These are phyloP conservation scores for Articulospora tetracladia DNA, from an alignment of 495 filamentous ascomycete species.

Conservation along the genomic window DNA sequence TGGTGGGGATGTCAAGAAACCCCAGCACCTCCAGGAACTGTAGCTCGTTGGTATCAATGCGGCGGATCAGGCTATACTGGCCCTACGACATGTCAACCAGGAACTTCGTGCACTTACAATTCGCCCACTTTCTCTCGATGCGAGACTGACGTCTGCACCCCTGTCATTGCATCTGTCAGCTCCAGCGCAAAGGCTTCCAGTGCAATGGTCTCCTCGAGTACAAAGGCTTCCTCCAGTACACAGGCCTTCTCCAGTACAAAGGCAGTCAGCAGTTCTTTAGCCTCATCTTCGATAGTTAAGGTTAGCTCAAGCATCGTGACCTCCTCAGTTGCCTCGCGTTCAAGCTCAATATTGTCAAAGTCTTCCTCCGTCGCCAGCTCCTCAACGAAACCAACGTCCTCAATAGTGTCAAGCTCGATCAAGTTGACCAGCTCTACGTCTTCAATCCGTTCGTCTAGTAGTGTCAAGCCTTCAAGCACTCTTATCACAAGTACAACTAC, in stretches of 20 bases:
- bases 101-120: not conserved
- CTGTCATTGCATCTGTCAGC: not conserved
- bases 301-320: not conserved
- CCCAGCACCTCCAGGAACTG: not conserved
- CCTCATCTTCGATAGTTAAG: not conserved
- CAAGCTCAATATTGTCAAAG: not conserved
- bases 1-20: conserved; percentile 27
- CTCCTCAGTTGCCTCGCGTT: not conserved
- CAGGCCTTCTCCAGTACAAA: not conserved
- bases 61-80: conserved; percentile 5
- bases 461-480: not conserved
- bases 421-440: not conserved
- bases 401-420: not conserved
- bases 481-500: not conserved
- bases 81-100: not conserved
- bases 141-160: not conserved
- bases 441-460: not conserved
- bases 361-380: too few relatives aligned
- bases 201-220: not conserved
- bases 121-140: not conserved
- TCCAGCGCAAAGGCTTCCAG: not conserved
- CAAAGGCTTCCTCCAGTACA: not conserved
- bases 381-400: too few relatives aligned
- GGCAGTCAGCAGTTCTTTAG: not conserved
- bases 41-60: conserved; percentile 1